Base-by-base conservation (phyloP, 495 filamentous ascomycete genomes). In the Penicillium tannophilum region DNA sequence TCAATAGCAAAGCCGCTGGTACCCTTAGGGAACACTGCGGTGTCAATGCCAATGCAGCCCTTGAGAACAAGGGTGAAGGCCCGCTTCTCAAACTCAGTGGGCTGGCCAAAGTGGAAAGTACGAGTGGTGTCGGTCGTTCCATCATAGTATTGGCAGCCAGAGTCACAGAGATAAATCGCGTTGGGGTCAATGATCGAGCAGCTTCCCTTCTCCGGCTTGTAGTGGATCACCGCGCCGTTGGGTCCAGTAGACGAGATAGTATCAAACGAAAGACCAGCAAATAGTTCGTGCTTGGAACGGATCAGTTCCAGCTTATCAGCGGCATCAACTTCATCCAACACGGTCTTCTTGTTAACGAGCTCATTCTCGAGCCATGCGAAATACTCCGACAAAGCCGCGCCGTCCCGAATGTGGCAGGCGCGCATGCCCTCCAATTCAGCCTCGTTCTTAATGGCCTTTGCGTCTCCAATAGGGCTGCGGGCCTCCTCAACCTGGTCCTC, bases 301-400 rank as follows among this genome's bases (percentile, higher is more conserved):
- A 95, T 81, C 54, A 86, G 76, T 68, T 97, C 93, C 30, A 99
- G 79, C 73, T 93, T 94, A 68, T 97, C 92, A 2, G 93, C 94
- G 23, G 83, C 95, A 57, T 90, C 85, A 20, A 96, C 91, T 69
- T 99, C 95, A 63, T 98, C 92, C 17, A 98, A 68, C 12, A 78
- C 82, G 1, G 84, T 83, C 65, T 87, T 86, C 72, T 93, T 88
- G 64, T 81, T 83, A 56, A 89, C 65, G 17, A 98, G 78, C 63
- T 96, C 86, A 66, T 96, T 86, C 70, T 99, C 93, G 6, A 99
- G 79, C 95, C 95, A 99, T 16, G 95, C 90, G 72, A 99, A 97
- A 72, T 90, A 99, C 69, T 97, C 87, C 43, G 84, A 92, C 54
- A 98, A 73, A 10, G 95, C 93, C 26, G 91, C 95, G 28, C 95